A percentile compares a stretch with the other conserved stretches of the same genome.
Conservation (phyloP, 129 eudicot species). For the Helichrysum umbraculigerum region DNA sequence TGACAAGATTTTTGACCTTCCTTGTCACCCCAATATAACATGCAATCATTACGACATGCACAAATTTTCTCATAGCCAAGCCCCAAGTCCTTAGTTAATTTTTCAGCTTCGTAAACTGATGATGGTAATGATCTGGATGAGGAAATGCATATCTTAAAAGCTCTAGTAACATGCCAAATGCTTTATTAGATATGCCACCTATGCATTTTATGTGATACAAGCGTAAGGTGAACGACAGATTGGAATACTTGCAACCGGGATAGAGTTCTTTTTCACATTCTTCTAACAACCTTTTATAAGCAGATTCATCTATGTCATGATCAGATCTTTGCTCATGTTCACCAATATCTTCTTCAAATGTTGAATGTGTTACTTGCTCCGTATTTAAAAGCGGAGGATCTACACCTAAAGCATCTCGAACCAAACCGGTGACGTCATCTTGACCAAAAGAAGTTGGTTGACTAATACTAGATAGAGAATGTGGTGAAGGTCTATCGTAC, state of each 20-base stretch:
- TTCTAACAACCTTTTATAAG: background rate
- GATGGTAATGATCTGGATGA: no score
- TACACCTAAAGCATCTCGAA: conserved; percentile 8
- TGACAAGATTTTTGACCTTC: no score
- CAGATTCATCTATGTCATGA: background rate
- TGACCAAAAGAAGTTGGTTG: conserved; percentile 9
- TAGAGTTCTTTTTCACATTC: conserved; percentile 2
- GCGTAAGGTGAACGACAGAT: background rate
- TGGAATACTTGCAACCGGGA: conserved; percentile 7
- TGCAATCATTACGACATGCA: no score
- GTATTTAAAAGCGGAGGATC: background rate
- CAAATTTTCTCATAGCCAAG: no score
- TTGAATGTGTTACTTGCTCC: background rate
- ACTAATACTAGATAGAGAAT: background rate
- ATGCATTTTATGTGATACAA: conserved; percentile 5
- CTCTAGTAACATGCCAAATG: conserved; percentile 3
- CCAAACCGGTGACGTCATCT: background rate
- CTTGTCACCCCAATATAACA: no score
- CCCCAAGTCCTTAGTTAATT: no score
- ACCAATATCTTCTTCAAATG: background rate
- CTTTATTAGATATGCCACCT: conserved; percentile 2
- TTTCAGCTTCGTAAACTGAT: no score
- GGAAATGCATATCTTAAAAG: no score
- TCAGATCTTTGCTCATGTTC: background rate
- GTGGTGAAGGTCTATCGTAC: background rate